Base-by-base conservation (phyloP, 805 yeast genomes). In the Candida nitratophila region DNA sequence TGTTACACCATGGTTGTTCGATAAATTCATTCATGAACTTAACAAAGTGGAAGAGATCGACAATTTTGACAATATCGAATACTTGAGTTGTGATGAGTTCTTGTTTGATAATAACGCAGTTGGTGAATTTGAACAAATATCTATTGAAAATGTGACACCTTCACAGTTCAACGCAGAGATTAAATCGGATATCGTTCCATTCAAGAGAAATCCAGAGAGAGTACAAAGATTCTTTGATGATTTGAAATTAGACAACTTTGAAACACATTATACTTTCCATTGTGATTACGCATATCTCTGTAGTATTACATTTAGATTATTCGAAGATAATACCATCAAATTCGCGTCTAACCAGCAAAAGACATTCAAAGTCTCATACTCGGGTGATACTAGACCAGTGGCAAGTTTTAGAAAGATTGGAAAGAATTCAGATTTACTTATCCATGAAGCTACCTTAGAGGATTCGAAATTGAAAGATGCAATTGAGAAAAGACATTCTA, bases 351-450 rank as follows among this genome's bases (percentile, higher is more conserved):
- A 42, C 6, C 3, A 46, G 16, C 34, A 38, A 1, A 52, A 52
- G 21, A 38, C 48, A 9, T 88, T 88, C 68, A 83, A 77, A 52
- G 69, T 90, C 1, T 83, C 96, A 1, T 93, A 86, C 59, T 88
- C 96, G 2, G 99, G 99, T 12, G 99, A 93, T 59, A 87, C 98
- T 0, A 76, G 97, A 54, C 99, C 99, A 0, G 81, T 79, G 50
- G 56, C 65, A 3, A 64, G 60, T 40, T 89, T 89, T 62, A 54
- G 66, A 2, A 70, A 65, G 2, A 74, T 86, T 43, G 98, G 96
- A 1, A 47, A 57, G 19, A 60, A 68, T 12, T 76, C 87, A 24
- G 91, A 88, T 56, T 60, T 93, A 40, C 70, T 93, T 46, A 81
- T 93, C 40, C 99, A 93, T 61, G 99, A 93, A 61, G 90, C 97